Percentiles rank a stretch among this genome's conserved stretches.
phyloP scores from a whole-genome alignment of 192 early-diverging fungal species.

The Thoreauomyces humboldtii region DNA sequence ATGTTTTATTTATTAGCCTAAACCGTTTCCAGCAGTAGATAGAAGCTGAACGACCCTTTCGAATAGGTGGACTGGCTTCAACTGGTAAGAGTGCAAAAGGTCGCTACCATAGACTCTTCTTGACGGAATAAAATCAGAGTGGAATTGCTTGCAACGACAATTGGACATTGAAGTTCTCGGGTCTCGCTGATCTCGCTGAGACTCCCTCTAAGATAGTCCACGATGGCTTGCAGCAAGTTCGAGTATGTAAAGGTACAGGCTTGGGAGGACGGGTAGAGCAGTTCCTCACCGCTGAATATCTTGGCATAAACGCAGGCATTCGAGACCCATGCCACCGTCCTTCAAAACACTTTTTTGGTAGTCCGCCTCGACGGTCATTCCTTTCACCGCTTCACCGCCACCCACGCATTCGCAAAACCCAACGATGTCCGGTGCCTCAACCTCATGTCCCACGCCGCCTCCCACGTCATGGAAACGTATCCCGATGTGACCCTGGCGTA shows the following conservation, averaged over 20 bases:
- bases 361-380: constrained; percentile 90
- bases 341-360: constrained; percentile 86
- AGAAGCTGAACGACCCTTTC: too few species aligned
- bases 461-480: constrained; percentile 73
- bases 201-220: too few species aligned
- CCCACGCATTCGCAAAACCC: constrained; percentile 56
- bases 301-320: constrained; percentile 39
- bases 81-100: too few species aligned
- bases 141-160: too few species aligned
- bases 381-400: constrained; percentile 90
- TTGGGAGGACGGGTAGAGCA: background rate
- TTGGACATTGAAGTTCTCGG: too few species aligned
- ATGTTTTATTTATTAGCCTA: too few species aligned
- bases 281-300: background rate
- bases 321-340: constrained; percentile 71
- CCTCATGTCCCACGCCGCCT: constrained; percentile 73
- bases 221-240: constrained; percentile 34
- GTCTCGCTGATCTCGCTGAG: too few species aligned
- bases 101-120: too few species aligned
- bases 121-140: too few species aligned
- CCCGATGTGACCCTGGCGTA: constrained; percentile 69
- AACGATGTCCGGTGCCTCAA: constrained; percentile 82
- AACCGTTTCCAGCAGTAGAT: too few species aligned
- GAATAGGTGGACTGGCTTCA: too few species aligned
- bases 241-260: constrained; percentile 33